Base-by-base conservation (phyloP, 768 basidiomycete genomes). In the Calocybe gangraenosa region DNA sequence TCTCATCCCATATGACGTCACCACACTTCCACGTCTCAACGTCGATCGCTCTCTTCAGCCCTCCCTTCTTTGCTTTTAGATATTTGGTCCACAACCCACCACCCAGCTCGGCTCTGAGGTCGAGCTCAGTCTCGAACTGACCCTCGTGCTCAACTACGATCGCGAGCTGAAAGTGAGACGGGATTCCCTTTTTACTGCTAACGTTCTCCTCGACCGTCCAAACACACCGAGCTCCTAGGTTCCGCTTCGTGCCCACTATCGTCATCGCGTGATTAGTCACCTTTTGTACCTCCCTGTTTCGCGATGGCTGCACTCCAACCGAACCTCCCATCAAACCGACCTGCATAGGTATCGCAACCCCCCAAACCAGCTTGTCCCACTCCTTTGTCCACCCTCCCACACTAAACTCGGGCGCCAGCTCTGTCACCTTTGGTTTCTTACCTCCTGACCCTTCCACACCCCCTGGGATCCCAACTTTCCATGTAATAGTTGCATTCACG, bases 141-240 rank as follows among this genome's bases (percentile, higher is more conserved):
- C 50, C 50, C 10, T 15, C 40, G 19, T 52, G 51, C 22, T 52
- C 37, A 6, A 52, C 37, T 4, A 52, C 51, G 20, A 41, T 34
- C 7, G 51, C 51, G 7, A 52, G 37, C 21, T 48, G 47, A 40
- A 48, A 52, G 14, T 48, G 47, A 7, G 51, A 45, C 21, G 51
- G 51, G 17, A 52, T 48, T 15, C 47, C 51, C 14, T 42, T 18
- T 21, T 40, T 37, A n/a, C 47, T 52, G 13, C 50, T 48, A 3
- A 25, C 28, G 33, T 52, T 52, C 30, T 52, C 50, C 17, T 37
- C 47, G 37, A 52, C 35, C 32, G 50, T 52, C 50, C 50, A 52
- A 10, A 48, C 46, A 23, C 37, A 42, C 17, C 47, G 30, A 7
- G 33, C 36, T 6, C 38, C 42, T 9, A 11, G n/a, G 2, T 30